Conservation (phyloP, 345 rosid genomes). For the Raphanus raphanistrum region DNA sequence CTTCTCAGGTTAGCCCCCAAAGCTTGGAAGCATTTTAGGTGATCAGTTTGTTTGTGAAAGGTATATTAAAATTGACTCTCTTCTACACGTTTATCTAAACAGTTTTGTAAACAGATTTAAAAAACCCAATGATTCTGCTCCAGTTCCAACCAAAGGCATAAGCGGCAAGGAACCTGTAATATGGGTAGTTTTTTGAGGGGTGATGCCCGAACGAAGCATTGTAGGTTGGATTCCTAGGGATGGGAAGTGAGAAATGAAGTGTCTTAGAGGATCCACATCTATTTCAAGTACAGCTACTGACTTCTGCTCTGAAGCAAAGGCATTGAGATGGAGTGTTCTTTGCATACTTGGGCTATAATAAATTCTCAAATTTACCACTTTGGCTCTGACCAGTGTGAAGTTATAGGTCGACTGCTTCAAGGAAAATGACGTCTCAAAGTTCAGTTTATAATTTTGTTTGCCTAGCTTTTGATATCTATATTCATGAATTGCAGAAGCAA, state of each 20-base stretch:
- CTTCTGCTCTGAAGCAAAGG: background rate
- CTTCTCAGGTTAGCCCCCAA: no score
- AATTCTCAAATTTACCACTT: background rate
- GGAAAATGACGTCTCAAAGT: background rate
- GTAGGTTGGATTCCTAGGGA: no score
- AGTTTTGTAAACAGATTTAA: background rate
- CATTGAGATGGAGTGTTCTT: no score
- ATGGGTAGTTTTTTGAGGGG: background rate
- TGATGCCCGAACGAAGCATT: no score
- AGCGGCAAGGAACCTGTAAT: background rate
- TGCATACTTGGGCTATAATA: background rate
- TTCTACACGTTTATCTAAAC: background rate
- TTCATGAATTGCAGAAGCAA: slow-evolving; percentile 57
- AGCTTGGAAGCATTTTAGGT: no score
- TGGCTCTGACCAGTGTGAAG: background rate
- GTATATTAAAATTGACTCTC: no score
- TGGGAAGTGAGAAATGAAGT: background rate
- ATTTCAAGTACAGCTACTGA: background rate
- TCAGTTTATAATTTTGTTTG: background rate
- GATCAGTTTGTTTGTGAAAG: no score
- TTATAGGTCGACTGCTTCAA: background rate
- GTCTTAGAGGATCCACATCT: background rate
- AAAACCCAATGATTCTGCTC: background rate
- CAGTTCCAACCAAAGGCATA: background rate
- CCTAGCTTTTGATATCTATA: slow-evolving; percentile 36